Conservation (phyloP, 1,284 basidiomycete species). For the Moesziomyces parantarcticus region DNA sequence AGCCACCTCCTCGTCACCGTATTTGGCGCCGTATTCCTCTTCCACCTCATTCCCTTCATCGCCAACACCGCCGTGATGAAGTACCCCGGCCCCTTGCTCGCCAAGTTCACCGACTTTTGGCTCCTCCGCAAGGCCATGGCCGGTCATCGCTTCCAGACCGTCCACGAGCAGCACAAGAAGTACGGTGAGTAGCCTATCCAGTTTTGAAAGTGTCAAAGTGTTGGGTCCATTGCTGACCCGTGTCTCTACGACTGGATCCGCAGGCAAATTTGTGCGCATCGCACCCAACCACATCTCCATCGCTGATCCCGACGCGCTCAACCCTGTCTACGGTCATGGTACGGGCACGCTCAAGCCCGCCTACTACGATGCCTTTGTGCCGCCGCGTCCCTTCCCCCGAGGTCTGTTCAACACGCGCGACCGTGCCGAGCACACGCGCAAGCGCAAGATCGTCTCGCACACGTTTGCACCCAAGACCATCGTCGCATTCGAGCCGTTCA, state of each 20-base stretch:
- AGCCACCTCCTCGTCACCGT: constrained; percentile 30
- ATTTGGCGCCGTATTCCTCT: constrained; percentile 36
- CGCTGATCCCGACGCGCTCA: constrained; percentile 72
- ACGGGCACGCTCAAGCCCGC: constrained; percentile 55
- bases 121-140: constrained; percentile 75
- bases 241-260: neutral
- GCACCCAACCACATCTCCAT: constrained; percentile 88
- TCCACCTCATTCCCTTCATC: constrained; percentile 51
- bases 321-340: constrained; percentile 52
- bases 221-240: neutral
- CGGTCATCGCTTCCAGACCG: constrained; percentile 80
- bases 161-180: constrained; percentile 81
- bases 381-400: constrained; percentile 66
- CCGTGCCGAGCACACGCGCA: constrained; percentile 82
- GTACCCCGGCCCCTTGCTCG: constrained; percentile 79
- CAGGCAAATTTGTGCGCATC: constrained; percentile 78
- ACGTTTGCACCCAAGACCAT: constrained; percentile 75
- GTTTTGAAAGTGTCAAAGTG: neutral
- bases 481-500: constrained; percentile 59
- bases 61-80: constrained; percentile 27
- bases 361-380: constrained; percentile 80
- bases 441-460: constrained; percentile 87
- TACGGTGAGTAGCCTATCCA: constrained; percentile 73
- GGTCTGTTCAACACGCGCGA: constrained; percentile 86
- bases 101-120: constrained; percentile 82